Evolutionary conservation across 2,329 filamentous ascomycete species (phyloP).

Genomic region (Ambrosiella cleistominuta): DNA sequence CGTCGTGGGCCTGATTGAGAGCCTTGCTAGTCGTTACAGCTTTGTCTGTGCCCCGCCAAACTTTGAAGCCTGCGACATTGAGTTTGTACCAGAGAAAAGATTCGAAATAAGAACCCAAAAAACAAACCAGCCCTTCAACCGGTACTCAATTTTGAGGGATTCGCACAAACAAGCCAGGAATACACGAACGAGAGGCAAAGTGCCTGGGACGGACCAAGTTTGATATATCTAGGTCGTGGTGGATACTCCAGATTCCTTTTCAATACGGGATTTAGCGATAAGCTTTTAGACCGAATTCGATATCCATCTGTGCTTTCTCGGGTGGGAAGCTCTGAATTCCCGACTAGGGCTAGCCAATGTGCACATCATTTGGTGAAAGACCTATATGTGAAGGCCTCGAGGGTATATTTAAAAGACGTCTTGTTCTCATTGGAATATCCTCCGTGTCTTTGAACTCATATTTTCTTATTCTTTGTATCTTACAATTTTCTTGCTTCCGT

Average conservation of each 20-base stretch:
- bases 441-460: neutral
- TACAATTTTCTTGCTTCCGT: neutral
- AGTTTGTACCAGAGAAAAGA: neutral
- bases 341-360: neutral
- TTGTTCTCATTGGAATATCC: neutral
- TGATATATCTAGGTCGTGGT: no score
- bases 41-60: neutral
- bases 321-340: neutral
- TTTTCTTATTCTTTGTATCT: neutral
- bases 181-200: neutral
- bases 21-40: neutral
- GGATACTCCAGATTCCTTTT: no score
- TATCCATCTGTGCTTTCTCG: neutral
- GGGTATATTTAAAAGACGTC: neutral
- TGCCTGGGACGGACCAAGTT: no score
- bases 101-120: neutral
- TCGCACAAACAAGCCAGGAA: neutral
- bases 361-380: neutral
- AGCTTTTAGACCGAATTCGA: constrained; percentile 1
- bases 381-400: neutral
- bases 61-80: neutral
- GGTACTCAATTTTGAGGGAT: neutral
- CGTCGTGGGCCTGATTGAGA: neutral
- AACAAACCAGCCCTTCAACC: neutral
- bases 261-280: neutral